These are phyloP conservation scores for Aspergillus uvarum DNA, from an alignment of 2,329 filamentous ascomycete species.

Conservation along the genomic window DNA sequence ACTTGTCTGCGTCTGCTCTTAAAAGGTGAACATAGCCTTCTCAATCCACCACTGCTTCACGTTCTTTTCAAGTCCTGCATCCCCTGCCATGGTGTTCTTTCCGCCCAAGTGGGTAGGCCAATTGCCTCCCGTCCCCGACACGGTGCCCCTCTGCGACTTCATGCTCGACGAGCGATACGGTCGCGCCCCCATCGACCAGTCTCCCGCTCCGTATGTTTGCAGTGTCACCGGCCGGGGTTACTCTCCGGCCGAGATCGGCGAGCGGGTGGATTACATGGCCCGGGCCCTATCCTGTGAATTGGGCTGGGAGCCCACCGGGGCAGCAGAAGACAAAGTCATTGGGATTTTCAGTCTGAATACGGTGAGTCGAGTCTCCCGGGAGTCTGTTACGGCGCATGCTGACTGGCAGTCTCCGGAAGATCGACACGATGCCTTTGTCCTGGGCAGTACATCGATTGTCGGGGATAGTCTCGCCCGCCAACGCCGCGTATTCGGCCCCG, in stretches of 20 bases:
- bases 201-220: neutral
- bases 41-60: neutral
- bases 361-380: neutral
- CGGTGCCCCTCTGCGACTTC: neutral
- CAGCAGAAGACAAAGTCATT: slow-evolving; percentile 12
- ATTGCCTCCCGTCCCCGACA: neutral
- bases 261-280: slow-evolving; percentile 10
- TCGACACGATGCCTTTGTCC: slow-evolving; percentile 10
- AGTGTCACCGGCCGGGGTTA: neutral
- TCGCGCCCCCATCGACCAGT: neutral
- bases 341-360: slow-evolving; percentile 12
- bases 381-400: neutral
- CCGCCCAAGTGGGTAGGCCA: neutral
- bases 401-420: neutral
- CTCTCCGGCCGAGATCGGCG: neutral
- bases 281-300: slow-evolving; percentile 8
- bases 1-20: neutral
- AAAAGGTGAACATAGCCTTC: neutral
- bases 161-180: neutral
- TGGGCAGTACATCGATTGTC: slow-evolving; percentile 14
- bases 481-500: slow-evolving; percentile 2
- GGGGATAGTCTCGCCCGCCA: slow-evolving; percentile 12
- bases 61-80: neutral
- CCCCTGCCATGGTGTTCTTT: neutral
- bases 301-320: slow-evolving; percentile 11